Percentiles rank a stretch among this genome's conserved stretches.
Evolutionary conservation across 2,329 filamentous ascomycete genomes (phyloP).

Genomic region (Arthrinium phaeospermum): DNA sequence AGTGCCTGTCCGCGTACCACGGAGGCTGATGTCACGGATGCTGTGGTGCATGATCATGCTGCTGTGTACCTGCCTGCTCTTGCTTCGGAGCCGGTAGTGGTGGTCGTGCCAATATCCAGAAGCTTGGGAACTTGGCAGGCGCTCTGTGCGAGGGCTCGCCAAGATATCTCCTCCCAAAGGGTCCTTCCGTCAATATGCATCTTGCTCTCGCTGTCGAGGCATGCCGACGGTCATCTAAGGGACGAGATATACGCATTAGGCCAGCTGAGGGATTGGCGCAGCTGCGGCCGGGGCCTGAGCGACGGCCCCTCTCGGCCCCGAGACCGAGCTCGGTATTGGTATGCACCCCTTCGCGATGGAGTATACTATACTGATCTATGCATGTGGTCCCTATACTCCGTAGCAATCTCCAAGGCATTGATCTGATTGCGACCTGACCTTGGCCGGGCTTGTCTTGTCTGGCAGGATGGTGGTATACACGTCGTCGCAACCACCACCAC

Average conservation of each 20-base stretch:
- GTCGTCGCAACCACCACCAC: neutral
- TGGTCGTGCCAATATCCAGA: neutral
- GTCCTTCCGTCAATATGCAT: neutral
- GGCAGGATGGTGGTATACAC: neutral
- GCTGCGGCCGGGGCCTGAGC: neutral
- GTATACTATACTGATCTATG: neutral
- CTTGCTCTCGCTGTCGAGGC: neutral
- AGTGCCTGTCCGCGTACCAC: neutral
- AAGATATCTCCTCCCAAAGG: neutral
- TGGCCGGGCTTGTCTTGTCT: neutral
- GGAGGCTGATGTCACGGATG: neutral
- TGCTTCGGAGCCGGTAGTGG: neutral
- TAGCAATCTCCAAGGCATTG: constrained; percentile 10
- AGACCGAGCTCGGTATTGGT: neutral
- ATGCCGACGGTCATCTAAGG: constrained; percentile 6
- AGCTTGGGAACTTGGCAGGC: constrained; percentile 4
- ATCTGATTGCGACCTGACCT: neutral
- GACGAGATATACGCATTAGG: neutral
- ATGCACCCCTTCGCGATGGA: neutral
- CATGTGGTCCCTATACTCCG: neutral
- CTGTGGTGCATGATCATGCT: neutral
- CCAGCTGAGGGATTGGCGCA: neutral
- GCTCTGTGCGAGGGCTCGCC: neutral
- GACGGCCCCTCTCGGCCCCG: neutral
- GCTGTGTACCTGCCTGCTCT: neutral